A percentile compares a stretch with the other conserved stretches of the same genome.
These are phyloP conservation scores for Panaeolus papilionaceus DNA, from an alignment of 768 basidiomycete genomes.

Conservation along the genomic window DNA sequence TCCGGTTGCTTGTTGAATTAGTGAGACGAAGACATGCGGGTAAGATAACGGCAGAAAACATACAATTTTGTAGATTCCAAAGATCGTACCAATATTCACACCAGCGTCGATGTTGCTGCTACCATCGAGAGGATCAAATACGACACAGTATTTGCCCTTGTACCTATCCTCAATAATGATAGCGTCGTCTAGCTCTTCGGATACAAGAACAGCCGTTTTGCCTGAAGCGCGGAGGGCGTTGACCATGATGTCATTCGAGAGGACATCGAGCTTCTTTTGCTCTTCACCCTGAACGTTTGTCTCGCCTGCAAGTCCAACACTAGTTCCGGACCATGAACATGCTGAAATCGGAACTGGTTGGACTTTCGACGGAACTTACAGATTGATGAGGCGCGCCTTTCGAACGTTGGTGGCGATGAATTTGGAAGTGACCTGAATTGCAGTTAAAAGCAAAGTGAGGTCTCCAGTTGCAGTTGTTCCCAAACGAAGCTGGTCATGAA, in stretches of 20 bases:
- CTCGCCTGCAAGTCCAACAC: constrained; percentile 96
- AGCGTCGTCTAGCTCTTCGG: constrained; percentile 93
- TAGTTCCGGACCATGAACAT: constrained; percentile 36
- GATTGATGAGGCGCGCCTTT: constrained; percentile 95
- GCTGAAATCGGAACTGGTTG: not conserved
- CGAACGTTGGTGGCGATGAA: constrained; percentile 99
- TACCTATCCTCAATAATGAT: constrained; percentile 85
- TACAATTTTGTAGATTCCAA: constrained; percentile 94
- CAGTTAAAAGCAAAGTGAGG: constrained; percentile 91
- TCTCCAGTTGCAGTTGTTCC: constrained; percentile 90
- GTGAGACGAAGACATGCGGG: constrained; percentile 15
- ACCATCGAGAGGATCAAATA: constrained; percentile 97
- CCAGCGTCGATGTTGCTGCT: constrained; percentile 98
- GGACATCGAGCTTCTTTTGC: constrained; percentile 98
- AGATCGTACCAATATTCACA: constrained; percentile 98
- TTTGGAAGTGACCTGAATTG: constrained; percentile 95
- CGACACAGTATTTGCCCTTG: constrained; percentile 94
- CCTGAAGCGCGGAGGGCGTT: constrained; percentile 96
- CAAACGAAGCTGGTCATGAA: constrained; percentile 82
- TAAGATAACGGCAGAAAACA: constrained; percentile 37
- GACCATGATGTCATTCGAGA: constrained; percentile 99
- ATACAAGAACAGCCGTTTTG: constrained; percentile 95
- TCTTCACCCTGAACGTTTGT: constrained; percentile 98
- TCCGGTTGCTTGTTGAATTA: constrained; percentile 60
- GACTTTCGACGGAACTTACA: constrained; percentile 58